Evolutionary conservation across 768 basidiomycete genomes (phyloP).

Genomic region (Phaeotremella fagi): DNA sequence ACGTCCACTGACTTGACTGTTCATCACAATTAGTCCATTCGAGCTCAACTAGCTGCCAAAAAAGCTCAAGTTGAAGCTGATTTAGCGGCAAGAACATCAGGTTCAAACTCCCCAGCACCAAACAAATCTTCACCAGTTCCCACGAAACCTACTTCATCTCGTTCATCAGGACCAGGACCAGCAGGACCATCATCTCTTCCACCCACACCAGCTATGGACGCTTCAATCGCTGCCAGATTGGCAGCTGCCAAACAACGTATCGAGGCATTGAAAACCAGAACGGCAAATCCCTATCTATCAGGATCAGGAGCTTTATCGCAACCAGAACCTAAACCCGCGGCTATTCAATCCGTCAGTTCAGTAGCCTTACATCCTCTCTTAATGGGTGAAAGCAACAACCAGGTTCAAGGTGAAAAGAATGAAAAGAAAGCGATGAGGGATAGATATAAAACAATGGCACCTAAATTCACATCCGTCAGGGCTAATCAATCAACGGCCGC

Average conservation of each 20-base stretch:
- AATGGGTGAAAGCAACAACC: slow-evolving; percentile 17
- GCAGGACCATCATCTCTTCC: slow-evolving; percentile 52
- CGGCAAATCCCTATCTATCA: slow-evolving; percentile 74
- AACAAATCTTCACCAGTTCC: slow-evolving; percentile 23
- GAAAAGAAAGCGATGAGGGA: slow-evolving; percentile 58
- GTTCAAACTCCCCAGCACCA: slow-evolving; percentile 11
- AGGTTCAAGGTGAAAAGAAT: slow-evolving; percentile 27
- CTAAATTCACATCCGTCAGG: slow-evolving; percentile 95
- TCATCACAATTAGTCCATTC: slow-evolving; percentile 26
- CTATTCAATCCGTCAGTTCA: slow-evolving; percentile 7
- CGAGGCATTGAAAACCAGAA: slow-evolving; percentile 71
- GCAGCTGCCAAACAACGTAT: slow-evolving; percentile 83
- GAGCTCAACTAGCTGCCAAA: slow-evolving; percentile 45
- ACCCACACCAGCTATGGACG: slow-evolving; percentile 23
- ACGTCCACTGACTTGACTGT: background rate
- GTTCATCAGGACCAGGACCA: slow-evolving; percentile 52
- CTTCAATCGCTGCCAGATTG: slow-evolving; percentile 55
- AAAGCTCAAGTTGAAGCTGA: slow-evolving; percentile 35
- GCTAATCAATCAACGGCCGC: slow-evolving; percentile 63
- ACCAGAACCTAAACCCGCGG: slow-evolving; percentile 1
- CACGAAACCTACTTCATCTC: slow-evolving; percentile 49
- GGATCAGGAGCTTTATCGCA: slow-evolving; percentile 28
- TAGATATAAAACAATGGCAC: slow-evolving; percentile 93
- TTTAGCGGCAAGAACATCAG: background rate
- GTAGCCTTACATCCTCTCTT: slow-evolving; percentile 37